These are phyloP conservation scores for Sambucus nigra DNA, from an alignment of 129 eudicot species.

Conservation along the genomic window DNA sequence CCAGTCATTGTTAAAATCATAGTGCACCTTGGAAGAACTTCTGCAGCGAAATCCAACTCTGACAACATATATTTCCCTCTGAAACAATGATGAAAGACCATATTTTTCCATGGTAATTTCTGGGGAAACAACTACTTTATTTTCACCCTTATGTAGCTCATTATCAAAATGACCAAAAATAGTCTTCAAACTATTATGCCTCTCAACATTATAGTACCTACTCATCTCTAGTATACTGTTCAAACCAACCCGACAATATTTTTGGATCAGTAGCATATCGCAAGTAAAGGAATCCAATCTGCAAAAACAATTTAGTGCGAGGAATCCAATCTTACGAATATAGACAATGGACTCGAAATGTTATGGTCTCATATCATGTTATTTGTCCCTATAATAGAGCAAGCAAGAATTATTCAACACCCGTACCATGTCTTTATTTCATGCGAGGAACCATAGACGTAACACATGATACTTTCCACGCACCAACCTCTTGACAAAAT, in stretches of 20 bases:
- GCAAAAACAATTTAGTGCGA: no score
- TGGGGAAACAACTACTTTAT: constrained; percentile 15
- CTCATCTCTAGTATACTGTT: constrained; percentile 79
- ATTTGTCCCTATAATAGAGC: no score
- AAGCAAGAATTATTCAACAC: no score
- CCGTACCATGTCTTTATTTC: no score
- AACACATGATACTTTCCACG: no score
- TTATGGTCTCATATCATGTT: no score
- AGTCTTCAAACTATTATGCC: constrained; percentile 15
- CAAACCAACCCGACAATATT: constrained; percentile 93
- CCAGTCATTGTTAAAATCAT: constrained; percentile 13
- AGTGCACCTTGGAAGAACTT: constrained; percentile 16
- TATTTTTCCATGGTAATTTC: constrained; percentile 18
- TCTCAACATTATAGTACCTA: constrained; percentile 50
- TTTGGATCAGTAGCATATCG: constrained; percentile 95
- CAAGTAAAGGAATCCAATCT: constrained; percentile 90
- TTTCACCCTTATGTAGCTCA: constrained; percentile 5
- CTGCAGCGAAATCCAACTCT: constrained; percentile 18
- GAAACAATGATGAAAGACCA: no score
- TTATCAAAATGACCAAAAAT: constrained; percentile 11
- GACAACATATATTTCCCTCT: constrained; percentile 13
- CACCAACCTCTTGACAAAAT: no score
- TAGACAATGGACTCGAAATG: no score
- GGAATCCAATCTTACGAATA: no score
- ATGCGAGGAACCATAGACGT: no score